Base-by-base conservation (phyloP, 768 basidiomycete species). In the Termitomyces sp. region DNA sequence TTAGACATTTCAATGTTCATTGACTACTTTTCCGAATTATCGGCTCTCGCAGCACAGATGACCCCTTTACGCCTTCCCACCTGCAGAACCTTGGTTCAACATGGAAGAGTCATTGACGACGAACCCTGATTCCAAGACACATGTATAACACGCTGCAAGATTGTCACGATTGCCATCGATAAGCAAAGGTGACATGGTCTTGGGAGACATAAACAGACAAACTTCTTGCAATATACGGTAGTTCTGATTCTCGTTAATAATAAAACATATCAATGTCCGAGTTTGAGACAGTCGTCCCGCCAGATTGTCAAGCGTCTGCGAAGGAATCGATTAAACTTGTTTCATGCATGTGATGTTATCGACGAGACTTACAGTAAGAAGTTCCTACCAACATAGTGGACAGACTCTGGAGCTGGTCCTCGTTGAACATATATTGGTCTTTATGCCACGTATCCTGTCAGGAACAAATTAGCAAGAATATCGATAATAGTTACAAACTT, bases 381-480 rank as follows among this genome's bases (percentile, higher is more conserved):
- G 91, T 95, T 41, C 93, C 93, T 27, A 91, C 89, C 35, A 95
- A 76, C 84, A 94, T 93, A 36, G 87, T 86, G 23, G 91, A 90
- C 60, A 96, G 79, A 61, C 84, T 88, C 66, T 91, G 88, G 46
- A 94, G 69, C 64, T 94, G 93, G 64, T 95, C 93, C 70, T 96
- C 93, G 63, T 91, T 84, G 68, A 96, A 95, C 50, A 80, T 77
- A 48, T 82, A 77, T 64, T 94, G 90, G 70, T 96, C 93, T 64
- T 88, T 90, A 64, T 91, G 89, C 91, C 91, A 94, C 33, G 90
- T 92, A 66, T 95, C 93, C 86, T 93, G 66, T 58, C 16, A 62
- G 63, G 58, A 44, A 51, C 31, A 35, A 41, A 16, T 40, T 39
- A 46, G 55, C 56, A 59, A 60, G 36, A 47, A 46, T 42, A 38